Evolutionary conservation across 2,329 filamentous ascomycete species (phyloP), one percentile per base, ranked within the genome.

Genomic region (Fonsecaea nubica): DNA sequence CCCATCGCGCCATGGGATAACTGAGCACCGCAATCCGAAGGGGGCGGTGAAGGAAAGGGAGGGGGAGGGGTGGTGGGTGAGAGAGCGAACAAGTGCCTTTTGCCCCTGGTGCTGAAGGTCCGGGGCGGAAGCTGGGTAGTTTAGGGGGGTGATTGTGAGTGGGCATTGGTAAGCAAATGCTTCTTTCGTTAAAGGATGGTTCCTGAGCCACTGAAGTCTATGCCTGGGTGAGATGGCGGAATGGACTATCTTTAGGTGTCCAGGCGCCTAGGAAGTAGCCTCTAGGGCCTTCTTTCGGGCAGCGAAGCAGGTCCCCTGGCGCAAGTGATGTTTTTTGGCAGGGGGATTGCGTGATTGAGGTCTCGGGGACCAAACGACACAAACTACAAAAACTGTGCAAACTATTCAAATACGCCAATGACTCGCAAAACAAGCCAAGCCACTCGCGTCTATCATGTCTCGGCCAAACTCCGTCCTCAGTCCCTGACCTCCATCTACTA

Each of bases 151-250:
- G 53, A 3, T 9, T 35, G 33, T 32, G 53, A 30, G 9, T 7
- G 3, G 53, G 7, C 13, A 55, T 55, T 55, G 53, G 53, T 55
- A 55, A 55, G 53, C 53, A 55, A 33, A 30, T 3, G 53, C 38
- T 36, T 36, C 35, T 25, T 12, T 36, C 7, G 35, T 12, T 36
- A 12, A 36, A 36, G 35, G 10, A 12, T 1, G 7, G 35, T 36
- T 12, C 40, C 40, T 42, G 40, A n/a, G 18, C 40, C 40, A 40
- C 36, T 55, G 48, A 21, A 52, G 48, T 52, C 48, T 7, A 52
- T 3, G 8, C n/a, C 15, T 21, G 13, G 50, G 15, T 4, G 18
- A 21, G 32, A 12, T 53, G 9, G 25, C 25, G 25, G 25, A 25
- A 25, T 2, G 25, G 25, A 25, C 50, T 53, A 53, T 53, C 21